Conservation (phyloP, 2,329 filamentous ascomycete genomes). For the Xylariaceae sp. region DNA sequence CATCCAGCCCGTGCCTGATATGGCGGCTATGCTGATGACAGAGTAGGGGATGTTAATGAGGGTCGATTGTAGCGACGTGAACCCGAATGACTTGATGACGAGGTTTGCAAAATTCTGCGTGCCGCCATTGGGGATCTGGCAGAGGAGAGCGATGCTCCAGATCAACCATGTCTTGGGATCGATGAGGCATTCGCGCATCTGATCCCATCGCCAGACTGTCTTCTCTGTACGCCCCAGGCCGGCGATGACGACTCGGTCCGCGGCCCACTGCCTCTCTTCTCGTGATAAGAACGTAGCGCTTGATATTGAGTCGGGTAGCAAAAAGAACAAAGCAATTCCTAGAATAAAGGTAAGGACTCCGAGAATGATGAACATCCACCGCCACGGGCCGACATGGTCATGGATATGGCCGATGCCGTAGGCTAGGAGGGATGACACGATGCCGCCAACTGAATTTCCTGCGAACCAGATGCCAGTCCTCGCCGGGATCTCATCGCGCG, state of each 20-base stretch:
- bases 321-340: slow-evolving; percentile 54
- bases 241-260: slow-evolving; percentile 54
- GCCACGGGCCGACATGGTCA: slow-evolving; percentile 56
- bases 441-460: slow-evolving; percentile 56
- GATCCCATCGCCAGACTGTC: slow-evolving; percentile 56
- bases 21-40: slow-evolving; percentile 55
- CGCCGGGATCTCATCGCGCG: slow-evolving; percentile 61
- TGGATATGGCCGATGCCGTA: slow-evolving; percentile 63
- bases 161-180: slow-evolving; percentile 69
- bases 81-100: slow-evolving; percentile 62
- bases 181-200: slow-evolving; percentile 58
- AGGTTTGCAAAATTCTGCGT: slow-evolving; percentile 66
- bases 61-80: slow-evolving; percentile 59
- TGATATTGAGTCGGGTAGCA: slow-evolving; percentile 61
- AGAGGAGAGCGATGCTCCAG: slow-evolving; percentile 58
- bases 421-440: slow-evolving; percentile 57
- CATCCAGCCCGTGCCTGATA: slow-evolving; percentile 57
- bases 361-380: slow-evolving; percentile 65
- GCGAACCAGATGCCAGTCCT: slow-evolving; percentile 64
- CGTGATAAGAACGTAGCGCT: slow-evolving; percentile 63
- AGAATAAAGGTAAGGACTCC: slow-evolving; percentile 59
- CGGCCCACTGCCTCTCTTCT: slow-evolving; percentile 57
- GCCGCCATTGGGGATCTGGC: slow-evolving; percentile 68
- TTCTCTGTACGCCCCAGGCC: slow-evolving; percentile 60
- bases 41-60: slow-evolving; percentile 67